Conservation (phyloP, 768 basidiomycete genomes). For the Tremella mesenterica region DNA sequence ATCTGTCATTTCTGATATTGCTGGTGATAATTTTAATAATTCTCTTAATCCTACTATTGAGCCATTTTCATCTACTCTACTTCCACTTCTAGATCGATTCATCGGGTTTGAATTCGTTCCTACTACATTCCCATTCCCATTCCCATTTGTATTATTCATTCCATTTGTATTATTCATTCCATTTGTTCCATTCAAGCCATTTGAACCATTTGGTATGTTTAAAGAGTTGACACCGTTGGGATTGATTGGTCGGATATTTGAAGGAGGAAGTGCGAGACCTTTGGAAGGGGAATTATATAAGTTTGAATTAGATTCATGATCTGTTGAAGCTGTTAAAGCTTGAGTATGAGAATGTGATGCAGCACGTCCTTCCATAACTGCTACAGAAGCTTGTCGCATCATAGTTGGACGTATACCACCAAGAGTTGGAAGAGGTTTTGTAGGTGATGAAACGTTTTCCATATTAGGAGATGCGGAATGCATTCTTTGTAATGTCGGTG, state of each 20-base stretch:
- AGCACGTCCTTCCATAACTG: slow-evolving; percentile 50
- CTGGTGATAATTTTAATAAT: slow-evolving; percentile 35
- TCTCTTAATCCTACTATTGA: slow-evolving; percentile 33
- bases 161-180: no score
- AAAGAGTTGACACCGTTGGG: not conserved
- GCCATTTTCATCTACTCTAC: slow-evolving; percentile 22
- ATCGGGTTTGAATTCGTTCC: no score
- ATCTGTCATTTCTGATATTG: slow-evolving; percentile 32
- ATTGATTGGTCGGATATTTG: not conserved
- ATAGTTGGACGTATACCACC: slow-evolving; percentile 40
- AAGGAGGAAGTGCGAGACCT: slow-evolving; percentile 3
- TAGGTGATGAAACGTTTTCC: slow-evolving; percentile 2
- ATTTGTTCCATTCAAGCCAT: not conserved
- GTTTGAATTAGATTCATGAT: slow-evolving; percentile 8
- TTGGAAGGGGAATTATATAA: slow-evolving; percentile 12
- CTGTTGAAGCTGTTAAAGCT: slow-evolving; percentile 19
- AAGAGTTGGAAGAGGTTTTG: not conserved
- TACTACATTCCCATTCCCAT: no score
- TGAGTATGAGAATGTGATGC: slow-evolving; percentile 19
- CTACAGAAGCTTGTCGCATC: slow-evolving; percentile 54
- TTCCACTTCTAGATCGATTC: slow-evolving; percentile 33
- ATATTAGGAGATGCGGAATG: slow-evolving; percentile 29
- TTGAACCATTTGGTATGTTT: not conserved
- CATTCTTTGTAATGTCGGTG: slow-evolving; percentile 20
- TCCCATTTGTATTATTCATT: no score